Conservation (phyloP, 129 eudicot species). For the Pulicaria dysenterica region DNA sequence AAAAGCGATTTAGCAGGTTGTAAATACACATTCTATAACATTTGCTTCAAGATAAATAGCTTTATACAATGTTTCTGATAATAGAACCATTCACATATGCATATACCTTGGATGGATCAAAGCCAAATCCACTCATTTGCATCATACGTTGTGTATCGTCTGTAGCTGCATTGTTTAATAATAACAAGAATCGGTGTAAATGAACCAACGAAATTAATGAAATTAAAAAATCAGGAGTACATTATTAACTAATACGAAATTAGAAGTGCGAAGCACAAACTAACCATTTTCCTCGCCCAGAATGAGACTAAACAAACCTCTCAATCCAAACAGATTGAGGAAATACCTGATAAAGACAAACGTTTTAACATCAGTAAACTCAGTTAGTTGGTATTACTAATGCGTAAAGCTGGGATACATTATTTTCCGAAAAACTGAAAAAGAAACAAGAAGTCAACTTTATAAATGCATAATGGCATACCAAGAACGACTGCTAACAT, state of each 20-base stretch:
- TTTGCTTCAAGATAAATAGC: not conserved
- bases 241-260: slow-evolving; percentile 1
- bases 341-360: slow-evolving; percentile 73
- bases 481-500: slow-evolving; percentile 99
- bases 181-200: not conserved
- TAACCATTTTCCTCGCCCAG: slow-evolving; percentile 97
- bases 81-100: slow-evolving; percentile 7
- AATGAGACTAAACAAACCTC: slow-evolving; percentile 95
- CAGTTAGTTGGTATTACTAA: not conserved
- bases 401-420: not conserved
- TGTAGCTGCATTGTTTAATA: slow-evolving; percentile 57
- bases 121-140: slow-evolving; percentile 99
- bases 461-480: slow-evolving; percentile 31
- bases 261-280: slow-evolving; percentile 28
- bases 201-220: not conserved
- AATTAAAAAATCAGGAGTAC: not conserved
- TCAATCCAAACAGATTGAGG: slow-evolving; percentile 90
- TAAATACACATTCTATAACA: not conserved
- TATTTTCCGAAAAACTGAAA: not conserved
- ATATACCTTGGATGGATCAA: slow-evolving; percentile 80
- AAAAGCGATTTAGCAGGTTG: no score
- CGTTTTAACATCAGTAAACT: slow-evolving; percentile 10
- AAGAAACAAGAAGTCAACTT: not conserved
- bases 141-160: slow-evolving; percentile 97
- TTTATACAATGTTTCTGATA: not conserved